phyloP scores from a whole-genome alignment of 176 grass and related monocot species.

The Saccharum spontaneum region DNA sequence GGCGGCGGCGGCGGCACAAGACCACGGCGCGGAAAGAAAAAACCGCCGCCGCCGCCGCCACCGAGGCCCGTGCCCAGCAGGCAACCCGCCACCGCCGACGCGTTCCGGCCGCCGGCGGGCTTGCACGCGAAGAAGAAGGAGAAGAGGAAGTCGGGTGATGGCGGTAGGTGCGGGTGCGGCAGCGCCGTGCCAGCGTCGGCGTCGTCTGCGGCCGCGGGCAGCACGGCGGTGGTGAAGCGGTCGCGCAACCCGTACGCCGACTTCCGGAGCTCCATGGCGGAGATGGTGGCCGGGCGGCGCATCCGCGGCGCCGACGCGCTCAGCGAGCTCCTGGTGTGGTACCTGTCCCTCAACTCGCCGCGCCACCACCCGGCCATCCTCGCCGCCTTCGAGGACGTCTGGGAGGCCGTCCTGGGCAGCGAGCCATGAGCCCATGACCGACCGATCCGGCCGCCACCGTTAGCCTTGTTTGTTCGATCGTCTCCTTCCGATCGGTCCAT shows the following conservation, averaged over 20 bases:
- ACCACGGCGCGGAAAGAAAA: slow-evolving; percentile 10
- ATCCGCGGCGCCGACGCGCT: slow-evolving; percentile 45
- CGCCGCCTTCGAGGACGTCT: slow-evolving; percentile 67
- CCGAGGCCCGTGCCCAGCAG: background rate
- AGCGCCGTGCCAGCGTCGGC: background rate
- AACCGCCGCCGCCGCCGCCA: background rate
- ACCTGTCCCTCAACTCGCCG: slow-evolving; percentile 62
- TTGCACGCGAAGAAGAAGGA: background rate
- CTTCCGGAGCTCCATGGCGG: slow-evolving; percentile 83
- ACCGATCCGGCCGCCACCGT: background rate
- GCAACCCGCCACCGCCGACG: background rate
- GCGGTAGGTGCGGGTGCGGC: background rate
- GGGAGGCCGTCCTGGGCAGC: slow-evolving; percentile 47
- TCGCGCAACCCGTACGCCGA: slow-evolving; percentile 70
- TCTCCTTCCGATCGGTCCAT: background rate
- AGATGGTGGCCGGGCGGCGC: slow-evolving; percentile 61
- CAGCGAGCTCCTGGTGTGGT: slow-evolving; percentile 54
- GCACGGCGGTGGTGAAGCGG: slow-evolving; percentile 60
- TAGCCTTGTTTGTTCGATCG: background rate
- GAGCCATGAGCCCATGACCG: background rate
- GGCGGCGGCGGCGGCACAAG: background rate
- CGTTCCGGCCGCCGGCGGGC: too few relatives aligned
- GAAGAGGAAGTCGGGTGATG: background rate
- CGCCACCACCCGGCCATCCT: slow-evolving; percentile 69
- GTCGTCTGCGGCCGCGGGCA: background rate